These are phyloP conservation scores for Colletotrichum tamarilloi DNA, from an alignment of 2,329 filamentous ascomycete species.

Conservation along the genomic window DNA sequence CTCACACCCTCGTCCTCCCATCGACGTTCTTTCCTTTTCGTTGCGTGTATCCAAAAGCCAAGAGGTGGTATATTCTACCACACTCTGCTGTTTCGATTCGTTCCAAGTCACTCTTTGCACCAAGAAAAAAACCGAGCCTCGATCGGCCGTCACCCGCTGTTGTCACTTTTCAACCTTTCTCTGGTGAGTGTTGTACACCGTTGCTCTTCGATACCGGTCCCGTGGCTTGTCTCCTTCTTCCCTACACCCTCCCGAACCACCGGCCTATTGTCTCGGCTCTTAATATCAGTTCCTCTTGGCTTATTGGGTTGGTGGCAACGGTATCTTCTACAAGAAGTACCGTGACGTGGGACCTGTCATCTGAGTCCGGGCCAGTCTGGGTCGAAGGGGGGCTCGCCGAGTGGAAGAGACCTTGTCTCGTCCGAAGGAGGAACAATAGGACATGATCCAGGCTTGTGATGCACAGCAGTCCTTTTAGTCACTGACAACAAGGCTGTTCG, in stretches of 20 bases:
- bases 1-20: constrained; percentile 15
- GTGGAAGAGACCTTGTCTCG: constrained; percentile 17
- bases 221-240: constrained; percentile 11
- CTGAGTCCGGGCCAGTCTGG: constrained; percentile 11
- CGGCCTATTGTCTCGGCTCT: constrained; percentile 36
- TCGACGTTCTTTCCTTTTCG: constrained; percentile 30
- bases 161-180: constrained; percentile 22
- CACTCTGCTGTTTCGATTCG: not conserved
- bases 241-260: constrained; percentile 13
- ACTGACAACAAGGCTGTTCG: constrained; percentile 16
- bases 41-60: constrained; percentile 7
- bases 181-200: constrained; percentile 21
- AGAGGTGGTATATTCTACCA: constrained; percentile 6
- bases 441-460: constrained; percentile 35
- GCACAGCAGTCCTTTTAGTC: constrained; percentile 23
- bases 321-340: not conserved
- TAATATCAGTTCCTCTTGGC: constrained; percentile 12
- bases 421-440: constrained; percentile 22
- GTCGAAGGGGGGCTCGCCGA: not conserved
- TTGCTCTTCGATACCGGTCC: constrained; percentile 13
- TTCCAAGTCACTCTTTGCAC: constrained; percentile 27
- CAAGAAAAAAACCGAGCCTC: not conserved
- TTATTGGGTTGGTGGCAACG: constrained; percentile 1
- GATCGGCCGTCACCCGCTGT: constrained; percentile 34
- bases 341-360: constrained; percentile 31